These are phyloP conservation scores for Penstemon barbatus DNA, from an alignment of 257 asterid species.

Conservation along the genomic window DNA sequence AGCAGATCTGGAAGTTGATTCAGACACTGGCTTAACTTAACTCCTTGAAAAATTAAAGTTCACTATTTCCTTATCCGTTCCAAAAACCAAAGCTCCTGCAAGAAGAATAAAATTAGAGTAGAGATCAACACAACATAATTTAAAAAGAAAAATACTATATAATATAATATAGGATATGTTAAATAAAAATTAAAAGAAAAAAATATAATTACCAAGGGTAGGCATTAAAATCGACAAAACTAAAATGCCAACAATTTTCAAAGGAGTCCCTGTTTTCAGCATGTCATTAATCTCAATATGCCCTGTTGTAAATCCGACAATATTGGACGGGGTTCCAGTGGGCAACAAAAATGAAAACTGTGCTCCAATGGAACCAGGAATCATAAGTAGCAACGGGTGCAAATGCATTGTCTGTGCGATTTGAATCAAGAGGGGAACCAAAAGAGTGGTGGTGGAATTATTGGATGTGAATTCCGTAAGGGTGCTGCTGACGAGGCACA, in stretches of 20 bases:
- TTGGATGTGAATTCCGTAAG: slow-evolving; percentile 89
- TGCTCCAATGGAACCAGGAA: slow-evolving; percentile 79
- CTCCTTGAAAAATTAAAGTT: slow-evolving; percentile 32
- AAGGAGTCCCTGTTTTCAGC: slow-evolving; percentile 59
- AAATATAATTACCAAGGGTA: slow-evolving; percentile 59
- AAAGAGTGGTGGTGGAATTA: slow-evolving; percentile 73
- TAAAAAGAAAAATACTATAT: background rate
- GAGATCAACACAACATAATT: background rate
- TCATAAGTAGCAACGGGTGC: slow-evolving; percentile 70
- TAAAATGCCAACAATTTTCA: slow-evolving; percentile 56
- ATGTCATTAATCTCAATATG: slow-evolving; percentile 71
- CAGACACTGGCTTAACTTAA: slow-evolving; percentile 9
- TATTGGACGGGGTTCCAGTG: slow-evolving; percentile 82
- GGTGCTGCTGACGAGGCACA: slow-evolving; percentile 55
- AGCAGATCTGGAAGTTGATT: background rate
- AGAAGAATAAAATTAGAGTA: background rate
- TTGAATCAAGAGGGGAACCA: slow-evolving; percentile 68
- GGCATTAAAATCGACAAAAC: slow-evolving; percentile 77
- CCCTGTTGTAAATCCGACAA: slow-evolving; percentile 83
- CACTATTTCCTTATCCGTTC: slow-evolving; percentile 45
- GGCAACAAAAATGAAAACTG: slow-evolving; percentile 74
- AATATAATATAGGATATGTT: no score
- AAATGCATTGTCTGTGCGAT: slow-evolving; percentile 57
- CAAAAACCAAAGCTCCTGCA: slow-evolving; percentile 68
- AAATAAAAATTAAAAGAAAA: background rate